Conservation (phyloP, 805 yeast species). For the Saitoella complicata region DNA sequence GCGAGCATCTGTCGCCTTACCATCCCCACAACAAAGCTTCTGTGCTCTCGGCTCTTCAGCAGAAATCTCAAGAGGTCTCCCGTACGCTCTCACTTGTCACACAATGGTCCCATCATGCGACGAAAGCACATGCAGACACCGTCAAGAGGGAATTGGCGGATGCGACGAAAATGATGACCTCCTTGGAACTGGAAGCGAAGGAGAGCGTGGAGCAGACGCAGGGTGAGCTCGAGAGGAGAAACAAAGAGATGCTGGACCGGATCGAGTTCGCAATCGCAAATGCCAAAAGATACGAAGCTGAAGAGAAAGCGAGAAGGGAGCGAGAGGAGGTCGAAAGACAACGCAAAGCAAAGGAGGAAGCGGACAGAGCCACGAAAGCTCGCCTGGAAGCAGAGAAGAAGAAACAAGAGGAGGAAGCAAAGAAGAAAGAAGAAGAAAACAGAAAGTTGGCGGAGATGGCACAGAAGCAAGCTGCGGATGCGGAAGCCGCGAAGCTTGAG, state of each 20-base stretch:
- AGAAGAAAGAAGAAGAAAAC: slow-evolving; percentile 10
- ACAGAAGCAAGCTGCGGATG: slow-evolving; percentile 15
- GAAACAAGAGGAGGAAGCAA: slow-evolving; percentile 7
- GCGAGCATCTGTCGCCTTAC: too few relatives aligned
- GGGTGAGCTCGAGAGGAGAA: background rate
- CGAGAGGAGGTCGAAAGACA: background rate
- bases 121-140: too few relatives aligned
- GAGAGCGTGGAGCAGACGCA: too few relatives aligned
- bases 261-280: slow-evolving; percentile 2
- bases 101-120: too few relatives aligned
- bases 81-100: too few relatives aligned
- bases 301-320: background rate
- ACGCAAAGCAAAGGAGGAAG: background rate
- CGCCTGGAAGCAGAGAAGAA: slow-evolving; percentile 5
- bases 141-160: too few relatives aligned
- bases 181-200: too few relatives aligned
- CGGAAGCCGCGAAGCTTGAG: slow-evolving; percentile 15
- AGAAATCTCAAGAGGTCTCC: too few relatives aligned
- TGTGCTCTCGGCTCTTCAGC: too few relatives aligned
- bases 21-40: too few relatives aligned
- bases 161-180: too few relatives aligned
- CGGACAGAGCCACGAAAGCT: background rate
- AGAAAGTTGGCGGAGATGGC: slow-evolving; percentile 14
- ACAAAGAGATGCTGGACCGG: background rate
- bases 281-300: background rate